Conservation (phyloP, 2,329 filamentous ascomycete species). For the Dactylellina leptospora region DNA sequence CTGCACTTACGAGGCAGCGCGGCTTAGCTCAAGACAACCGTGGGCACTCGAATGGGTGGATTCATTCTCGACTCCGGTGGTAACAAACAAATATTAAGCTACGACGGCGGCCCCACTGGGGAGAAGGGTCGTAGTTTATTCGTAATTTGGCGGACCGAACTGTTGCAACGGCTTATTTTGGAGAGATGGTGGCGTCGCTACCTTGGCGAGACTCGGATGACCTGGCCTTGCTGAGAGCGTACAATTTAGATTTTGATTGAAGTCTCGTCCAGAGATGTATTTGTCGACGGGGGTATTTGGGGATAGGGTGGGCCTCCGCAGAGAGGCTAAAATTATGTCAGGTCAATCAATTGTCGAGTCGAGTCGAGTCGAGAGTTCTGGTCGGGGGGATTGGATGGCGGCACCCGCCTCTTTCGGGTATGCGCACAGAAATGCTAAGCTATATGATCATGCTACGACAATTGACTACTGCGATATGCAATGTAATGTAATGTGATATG, state of each 20-base stretch:
- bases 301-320: neutral
- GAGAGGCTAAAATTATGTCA: neutral
- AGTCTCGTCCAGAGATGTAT: neutral
- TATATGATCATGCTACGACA: too few species aligned
- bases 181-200: neutral
- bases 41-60: too few species aligned
- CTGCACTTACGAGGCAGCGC: too few species aligned
- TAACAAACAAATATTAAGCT: too few species aligned
- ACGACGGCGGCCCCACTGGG: too few species aligned
- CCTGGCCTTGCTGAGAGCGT: neutral
- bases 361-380: too few species aligned
- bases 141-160: conserved; percentile 37
- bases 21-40: too few species aligned
- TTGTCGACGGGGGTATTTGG: neutral
- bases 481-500: conserved; percentile 4
- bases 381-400: too few species aligned
- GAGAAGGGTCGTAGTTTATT: neutral
- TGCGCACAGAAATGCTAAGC: conserved; percentile 3
- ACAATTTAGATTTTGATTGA: neutral
- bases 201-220: neutral
- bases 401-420: conserved; percentile 10
- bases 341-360: too few species aligned
- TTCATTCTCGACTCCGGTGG: too few species aligned
- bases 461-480: too few species aligned
- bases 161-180: conserved; percentile 9